Conservation (phyloP, 441 rosid species). For the Theobroma grandiflorum region DNA sequence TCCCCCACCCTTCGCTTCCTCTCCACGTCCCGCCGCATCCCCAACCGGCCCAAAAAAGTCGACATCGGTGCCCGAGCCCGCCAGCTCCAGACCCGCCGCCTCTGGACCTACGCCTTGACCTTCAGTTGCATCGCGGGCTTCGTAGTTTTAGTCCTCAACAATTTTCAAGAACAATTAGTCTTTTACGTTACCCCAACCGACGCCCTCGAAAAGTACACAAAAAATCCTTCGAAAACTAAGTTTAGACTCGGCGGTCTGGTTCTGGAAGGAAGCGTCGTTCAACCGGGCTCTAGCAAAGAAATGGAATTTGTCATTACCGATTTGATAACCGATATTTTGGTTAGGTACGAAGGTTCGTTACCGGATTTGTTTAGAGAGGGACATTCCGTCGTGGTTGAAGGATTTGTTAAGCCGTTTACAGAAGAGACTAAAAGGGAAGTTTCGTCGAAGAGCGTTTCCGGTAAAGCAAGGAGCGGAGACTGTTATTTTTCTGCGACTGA, state of each 20-base stretch:
- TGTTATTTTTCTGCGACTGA: slow-evolving; percentile 82
- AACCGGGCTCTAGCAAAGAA: slow-evolving; percentile 71
- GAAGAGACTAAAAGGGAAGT: slow-evolving; percentile 66
- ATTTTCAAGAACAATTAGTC: slow-evolving; percentile 85
- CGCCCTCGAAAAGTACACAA: slow-evolving; percentile 75
- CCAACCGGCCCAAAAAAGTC: slow-evolving; percentile 60
- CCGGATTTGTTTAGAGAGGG: slow-evolving; percentile 97
- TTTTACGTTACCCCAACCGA: slow-evolving; percentile 91
- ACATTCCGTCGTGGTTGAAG: slow-evolving; percentile 93
- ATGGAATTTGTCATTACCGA: slow-evolving; percentile 94
- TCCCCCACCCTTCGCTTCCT: slow-evolving; percentile 52
- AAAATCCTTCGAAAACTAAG: slow-evolving; percentile 69
- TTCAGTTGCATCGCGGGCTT: slow-evolving; percentile 93
- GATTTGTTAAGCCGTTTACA: slow-evolving; percentile 75
- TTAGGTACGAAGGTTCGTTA: slow-evolving; percentile 75
- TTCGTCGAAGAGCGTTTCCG: slow-evolving; percentile 57
- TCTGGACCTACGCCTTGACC: slow-evolving; percentile 87
- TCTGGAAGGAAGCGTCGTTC: slow-evolving; percentile 87
- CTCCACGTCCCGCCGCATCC: slow-evolving; percentile 68
- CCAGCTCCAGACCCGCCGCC: slow-evolving; percentile 87
- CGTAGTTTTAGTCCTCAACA: slow-evolving; percentile 86
- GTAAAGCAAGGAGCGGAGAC: slow-evolving; percentile 70
- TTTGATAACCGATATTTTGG: slow-evolving; percentile 80
- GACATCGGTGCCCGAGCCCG: slow-evolving; percentile 89
- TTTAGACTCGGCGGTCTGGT: slow-evolving; percentile 90